Evolutionary conservation across 148 eudicot genomes (phyloP).

Genomic region (Pouteria glomerata): DNA sequence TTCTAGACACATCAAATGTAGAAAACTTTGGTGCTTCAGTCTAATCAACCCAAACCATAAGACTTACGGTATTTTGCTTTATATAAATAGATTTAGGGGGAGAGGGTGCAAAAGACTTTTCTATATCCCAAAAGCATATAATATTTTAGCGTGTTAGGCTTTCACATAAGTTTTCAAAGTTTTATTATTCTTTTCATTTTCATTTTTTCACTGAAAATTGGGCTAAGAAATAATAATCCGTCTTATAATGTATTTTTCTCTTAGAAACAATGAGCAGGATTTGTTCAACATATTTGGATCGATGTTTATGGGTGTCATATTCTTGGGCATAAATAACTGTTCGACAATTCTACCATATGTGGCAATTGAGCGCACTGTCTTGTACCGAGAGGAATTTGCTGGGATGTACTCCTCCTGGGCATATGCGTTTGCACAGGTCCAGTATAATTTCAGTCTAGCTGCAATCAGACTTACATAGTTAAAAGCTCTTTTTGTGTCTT

Average conservation of each 20-base stretch:
- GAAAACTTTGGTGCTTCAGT: neutral
- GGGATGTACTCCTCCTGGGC: constrained; percentile 38
- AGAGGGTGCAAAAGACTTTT: neutral
- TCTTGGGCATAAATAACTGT: constrained; percentile 34
- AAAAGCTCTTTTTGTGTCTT: neutral
- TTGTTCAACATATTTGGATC: constrained; percentile 32
- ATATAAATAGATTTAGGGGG: neutral
- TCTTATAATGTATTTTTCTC: neutral
- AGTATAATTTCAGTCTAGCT: neutral
- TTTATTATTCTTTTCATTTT: neutral
- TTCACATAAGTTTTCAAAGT: neutral
- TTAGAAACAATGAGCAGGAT: constrained; percentile 23
- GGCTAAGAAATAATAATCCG: neutral
- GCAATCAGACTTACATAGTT: neutral
- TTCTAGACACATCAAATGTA: neutral
- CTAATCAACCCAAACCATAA: neutral
- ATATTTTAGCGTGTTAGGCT: neutral
- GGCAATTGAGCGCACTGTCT: constrained; percentile 30
- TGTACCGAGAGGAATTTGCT: constrained; percentile 38
- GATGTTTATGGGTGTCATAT: constrained; percentile 27
- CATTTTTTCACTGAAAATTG: neutral
- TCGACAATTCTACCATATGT: constrained; percentile 34
- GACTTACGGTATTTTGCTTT: neutral
- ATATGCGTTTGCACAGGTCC: constrained; percentile 49
- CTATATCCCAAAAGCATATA: neutral